These are phyloP conservation scores for Aspergillus puulaauensis DNA, from an alignment of 2,329 filamentous ascomycete species.

Conservation along the genomic window DNA sequence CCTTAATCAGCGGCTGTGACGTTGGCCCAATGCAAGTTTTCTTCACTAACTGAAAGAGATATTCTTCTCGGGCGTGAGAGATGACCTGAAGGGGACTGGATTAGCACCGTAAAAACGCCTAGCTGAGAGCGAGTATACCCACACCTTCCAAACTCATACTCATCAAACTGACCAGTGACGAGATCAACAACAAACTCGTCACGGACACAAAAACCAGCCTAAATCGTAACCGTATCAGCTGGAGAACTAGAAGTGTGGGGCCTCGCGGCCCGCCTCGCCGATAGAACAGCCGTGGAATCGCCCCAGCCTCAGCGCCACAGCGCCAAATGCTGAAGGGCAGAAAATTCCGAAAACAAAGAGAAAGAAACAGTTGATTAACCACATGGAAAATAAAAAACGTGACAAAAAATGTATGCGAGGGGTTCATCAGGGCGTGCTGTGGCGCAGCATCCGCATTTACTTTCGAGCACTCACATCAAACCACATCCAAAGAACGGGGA, in stretches of 20 bases:
- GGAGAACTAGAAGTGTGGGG: constrained; percentile 12
- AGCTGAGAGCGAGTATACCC: constrained; percentile 18
- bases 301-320: background rate
- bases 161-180: constrained; percentile 58
- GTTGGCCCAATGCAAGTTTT: background rate
- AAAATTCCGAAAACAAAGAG: background rate
- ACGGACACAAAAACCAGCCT: constrained; percentile 60
- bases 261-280: constrained; percentile 13
- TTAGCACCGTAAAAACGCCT: background rate
- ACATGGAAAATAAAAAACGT: constrained; percentile 29
- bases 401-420: constrained; percentile 34
- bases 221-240: constrained; percentile 16
- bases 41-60: constrained; percentile 55
- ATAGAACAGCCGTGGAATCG: background rate
- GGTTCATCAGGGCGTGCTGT: constrained; percentile 17
- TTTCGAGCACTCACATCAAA: constrained; percentile 36
- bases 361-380: background rate
- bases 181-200: constrained; percentile 62
- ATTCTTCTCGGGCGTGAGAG: constrained; percentile 62
- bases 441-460: constrained; percentile 21
- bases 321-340: background rate
- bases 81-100: constrained; percentile 49
- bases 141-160: constrained; percentile 59
- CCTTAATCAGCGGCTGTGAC: constrained; percentile 11
- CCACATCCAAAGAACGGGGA: constrained; percentile 41